Base-by-base conservation (phyloP, 805 yeast species). In the Priceomyces castillae region DNA sequence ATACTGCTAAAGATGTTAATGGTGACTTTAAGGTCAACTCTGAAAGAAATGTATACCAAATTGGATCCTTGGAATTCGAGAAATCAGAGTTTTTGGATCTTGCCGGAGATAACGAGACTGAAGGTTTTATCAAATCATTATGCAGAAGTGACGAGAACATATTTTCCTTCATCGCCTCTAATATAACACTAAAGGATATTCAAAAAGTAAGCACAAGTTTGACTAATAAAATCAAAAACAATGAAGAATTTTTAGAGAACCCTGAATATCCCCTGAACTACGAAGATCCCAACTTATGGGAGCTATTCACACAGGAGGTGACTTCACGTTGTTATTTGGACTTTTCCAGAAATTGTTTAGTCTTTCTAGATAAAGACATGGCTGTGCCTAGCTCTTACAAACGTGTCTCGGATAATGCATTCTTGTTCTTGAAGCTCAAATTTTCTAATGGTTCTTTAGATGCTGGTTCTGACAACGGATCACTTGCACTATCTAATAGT, bases 91-190 rank as follows among this genome's bases (percentile, higher is more conserved):
- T 81, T 49, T 48, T 63, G 19, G 66, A 63, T 45, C 48, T 63
- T 23, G 66, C 63, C 1, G 66, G 65, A 5, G 65, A 63, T 41
- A 56, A 61, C 50, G 85, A 82, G 28, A 74, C 84, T 3, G 84
- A 78, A 46, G 80, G 81, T 18, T 79, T 82, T 56, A 67, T 81
- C 39, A 74, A 74, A 53, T 69, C 76, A 11, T 48, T 63, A 30
- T 51, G 57, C 23, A 49, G 56, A 39, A 56, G 58, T 35, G 57
- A 62, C 40, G 68, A 62, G 30, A 62, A 62, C 37, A 58, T 63
- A 10, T 63, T 54, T 44, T 69, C 73, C 23, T 71, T 73, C 52
- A 71, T 73, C 22, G 63, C 66, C 1, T 62, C 75, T 26, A 67
- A 69, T 48, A 64, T 73, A 30, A 67, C 75, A 2, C 56, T 73